Evolutionary conservation across 768 basidiomycete genomes (phyloP), one percentile per base, ranked within the genome.

Genomic region (Panus rudis): DNA sequence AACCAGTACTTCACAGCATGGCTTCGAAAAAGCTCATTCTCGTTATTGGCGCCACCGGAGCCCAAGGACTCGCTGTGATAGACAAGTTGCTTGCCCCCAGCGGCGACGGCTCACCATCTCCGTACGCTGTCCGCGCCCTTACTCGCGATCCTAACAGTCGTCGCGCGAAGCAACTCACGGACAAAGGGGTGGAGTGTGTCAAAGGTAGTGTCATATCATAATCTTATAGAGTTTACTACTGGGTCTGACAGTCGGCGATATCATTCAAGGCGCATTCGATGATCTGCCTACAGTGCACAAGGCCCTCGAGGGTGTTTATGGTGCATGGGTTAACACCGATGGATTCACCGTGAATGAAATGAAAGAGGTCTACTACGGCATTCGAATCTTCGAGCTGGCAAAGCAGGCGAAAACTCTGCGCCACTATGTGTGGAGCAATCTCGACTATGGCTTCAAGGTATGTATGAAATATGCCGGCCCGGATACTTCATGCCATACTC

Each of bases 11-110:
- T 40, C 10, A 17, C 22, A 20, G 13, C 33, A 35, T 35, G 33
- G 7, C 33, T 7, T n/a, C n/a, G n/a, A 56, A 53, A 47, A 70
- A 67, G 52, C 50, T 67, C 41, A 68, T 72, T 43, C 60, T 70
- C 32, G 67, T 72, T 30, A 64, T 72, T 23, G 71, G 71, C 27
- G 71, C 66, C 6, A 72, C 71, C 27, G 71, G 71, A 40, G 69
- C 69, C 3, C 71, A 73, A 45, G 71, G 71, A 12, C 52, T 62
- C 43, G 59, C 60, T 17, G 66, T 70, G 38, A 61, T 69, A 26
- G 58, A 65, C 39, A 61, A 59, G 21, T 57, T 71, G 16, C 62
- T 71, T 23, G 58, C 58, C 22, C 57, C 61, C 14, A 50, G 37
- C 43, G 49, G 54, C 13, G 62, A 68, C 37, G 68, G 67, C 5